phyloP scores from a whole-genome alignment of 164 flowering plant genomes.

The Protea cynaroides region DNA sequence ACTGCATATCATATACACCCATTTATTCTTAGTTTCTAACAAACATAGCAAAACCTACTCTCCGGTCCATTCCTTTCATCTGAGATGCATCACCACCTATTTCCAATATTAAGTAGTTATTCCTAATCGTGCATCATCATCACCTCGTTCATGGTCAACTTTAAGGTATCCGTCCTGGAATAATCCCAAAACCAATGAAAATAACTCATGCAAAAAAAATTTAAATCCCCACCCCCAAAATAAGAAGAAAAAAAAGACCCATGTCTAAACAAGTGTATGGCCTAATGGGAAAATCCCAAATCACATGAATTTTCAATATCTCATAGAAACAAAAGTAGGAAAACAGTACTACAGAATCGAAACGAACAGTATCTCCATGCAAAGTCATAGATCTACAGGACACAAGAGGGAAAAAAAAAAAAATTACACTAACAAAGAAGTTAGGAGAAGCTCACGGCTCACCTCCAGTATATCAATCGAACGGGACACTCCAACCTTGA shows the following conservation, averaged over 20 bases:
- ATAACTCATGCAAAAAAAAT: not conserved
- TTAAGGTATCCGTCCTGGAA: too few relatives aligned
- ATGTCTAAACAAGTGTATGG: not conserved
- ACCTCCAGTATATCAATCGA: conserved; percentile 87
- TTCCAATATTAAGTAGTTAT: too few relatives aligned
- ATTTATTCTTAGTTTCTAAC: too few relatives aligned
- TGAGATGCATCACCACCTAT: too few relatives aligned
- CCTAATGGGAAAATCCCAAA: not conserved
- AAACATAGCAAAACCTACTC: too few relatives aligned
- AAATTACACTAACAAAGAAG: too few relatives aligned
- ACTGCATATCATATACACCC: too few relatives aligned
- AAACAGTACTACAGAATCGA: not conserved
- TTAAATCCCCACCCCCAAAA: too few relatives aligned
- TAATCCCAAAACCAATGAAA: not conserved
- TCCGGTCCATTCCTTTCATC: too few relatives aligned
- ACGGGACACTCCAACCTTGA: conserved; percentile 57
- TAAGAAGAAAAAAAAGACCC: too few relatives aligned
- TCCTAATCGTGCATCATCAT: too few relatives aligned
- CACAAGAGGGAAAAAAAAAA: not conserved
- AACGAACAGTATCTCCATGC: not conserved
- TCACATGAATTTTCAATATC: not conserved
- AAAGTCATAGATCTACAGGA: not conserved
- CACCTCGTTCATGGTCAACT: too few relatives aligned
- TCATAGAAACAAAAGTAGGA: not conserved
- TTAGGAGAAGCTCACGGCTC: conserved; percentile 25